Percentiles rank a stretch among this genome's conserved stretches.
Conservation (phyloP, 805 yeast species). For the Saturnispora bothae region DNA sequence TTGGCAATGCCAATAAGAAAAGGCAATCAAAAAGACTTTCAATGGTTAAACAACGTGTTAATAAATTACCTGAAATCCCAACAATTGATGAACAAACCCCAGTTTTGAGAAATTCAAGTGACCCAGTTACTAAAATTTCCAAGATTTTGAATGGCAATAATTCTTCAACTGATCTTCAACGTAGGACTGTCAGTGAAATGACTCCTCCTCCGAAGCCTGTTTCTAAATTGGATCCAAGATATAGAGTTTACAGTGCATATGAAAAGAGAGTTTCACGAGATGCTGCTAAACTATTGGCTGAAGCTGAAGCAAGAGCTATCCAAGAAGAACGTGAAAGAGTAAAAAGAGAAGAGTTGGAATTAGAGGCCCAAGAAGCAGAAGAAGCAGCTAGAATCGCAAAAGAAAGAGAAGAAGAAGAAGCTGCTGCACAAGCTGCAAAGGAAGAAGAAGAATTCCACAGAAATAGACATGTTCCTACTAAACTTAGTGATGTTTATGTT, state of each 20-base stretch:
- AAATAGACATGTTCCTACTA: constrained; percentile 32
- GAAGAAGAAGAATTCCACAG: constrained; percentile 6
- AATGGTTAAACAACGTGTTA: constrained; percentile 1
- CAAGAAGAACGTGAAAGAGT: constrained; percentile 9
- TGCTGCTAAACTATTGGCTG: constrained; percentile 27
- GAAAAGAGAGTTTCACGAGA: constrained; percentile 34
- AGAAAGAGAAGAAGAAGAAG: constrained; percentile 3
- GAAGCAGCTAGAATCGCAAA: constrained; percentile 4
- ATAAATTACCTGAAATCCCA: neutral
- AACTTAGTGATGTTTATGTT: constrained; percentile 51
- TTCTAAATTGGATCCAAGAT: constrained; percentile 47
- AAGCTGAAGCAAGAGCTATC: constrained; percentile 18
- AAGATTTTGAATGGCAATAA: constrained; percentile 37
- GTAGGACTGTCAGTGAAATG: constrained; percentile 34
- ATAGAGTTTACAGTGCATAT: constrained; percentile 38
- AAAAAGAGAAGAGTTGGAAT: constrained; percentile 9
- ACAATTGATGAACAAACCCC: neutral
- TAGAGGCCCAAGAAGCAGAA: constrained; percentile 8
- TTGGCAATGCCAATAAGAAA: constrained; percentile 15
- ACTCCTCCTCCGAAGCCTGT: constrained; percentile 43
- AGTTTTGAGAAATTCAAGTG: constrained; percentile 19
- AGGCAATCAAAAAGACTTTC: constrained; percentile 12
- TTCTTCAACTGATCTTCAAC: constrained; percentile 24
- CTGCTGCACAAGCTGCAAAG: neutral
- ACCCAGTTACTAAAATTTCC: constrained; percentile 25